Evolutionary conservation across 2,329 filamentous ascomycete genomes (phyloP), one percentile per base, ranked within the genome.

Genomic region (Colletotrichum simmondsii): DNA sequence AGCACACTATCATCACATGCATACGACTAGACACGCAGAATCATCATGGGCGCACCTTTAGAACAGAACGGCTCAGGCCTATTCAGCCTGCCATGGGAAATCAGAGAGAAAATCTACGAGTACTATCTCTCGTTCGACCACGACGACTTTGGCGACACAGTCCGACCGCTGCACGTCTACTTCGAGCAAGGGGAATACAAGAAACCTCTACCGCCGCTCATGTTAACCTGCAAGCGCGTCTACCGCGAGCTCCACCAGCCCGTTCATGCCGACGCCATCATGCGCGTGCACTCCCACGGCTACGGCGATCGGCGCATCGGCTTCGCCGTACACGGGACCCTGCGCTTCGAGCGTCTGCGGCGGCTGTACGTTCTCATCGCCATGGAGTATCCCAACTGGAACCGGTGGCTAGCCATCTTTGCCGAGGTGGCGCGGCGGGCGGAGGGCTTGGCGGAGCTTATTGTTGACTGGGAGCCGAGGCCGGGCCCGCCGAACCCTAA

Each of bases 391-490:
- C 75, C 80, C 4, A 76, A 80, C 64, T 81, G 79, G 79, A 81
- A 81, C 56, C 67, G 71, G 2, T 81, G 80, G 80, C 59, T 81
- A 6, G 72, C 66, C 5, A 77, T 80, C 53, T 77, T 81, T n/a
- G 67, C 65, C 0, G 75, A 77, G 11, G 77, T 79, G 2, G 14
- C 76, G 26, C 46, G 46, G 16, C 74, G 71, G 2, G 59, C 76
- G 2, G 35, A 19, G 4, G 71, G 70, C 11, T 69, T 81, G n/a
- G 32, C 63, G 12, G 74, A 77, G 22, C 46, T 81, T 11, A 68
- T 78, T 3, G 58, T 81, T n/a, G 80, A 81, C 63, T 81, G 80
- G 80, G 68, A 73, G 54, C 80, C 79, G 14, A 69, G 79, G 16
- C 71, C 72, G 5, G 54, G 30, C 8, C 12, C 26, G 28, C 22